These are phyloP conservation scores for Xylaria cubensis DNA, from an alignment of 495 filamentous ascomycete species.

Conservation along the genomic window DNA sequence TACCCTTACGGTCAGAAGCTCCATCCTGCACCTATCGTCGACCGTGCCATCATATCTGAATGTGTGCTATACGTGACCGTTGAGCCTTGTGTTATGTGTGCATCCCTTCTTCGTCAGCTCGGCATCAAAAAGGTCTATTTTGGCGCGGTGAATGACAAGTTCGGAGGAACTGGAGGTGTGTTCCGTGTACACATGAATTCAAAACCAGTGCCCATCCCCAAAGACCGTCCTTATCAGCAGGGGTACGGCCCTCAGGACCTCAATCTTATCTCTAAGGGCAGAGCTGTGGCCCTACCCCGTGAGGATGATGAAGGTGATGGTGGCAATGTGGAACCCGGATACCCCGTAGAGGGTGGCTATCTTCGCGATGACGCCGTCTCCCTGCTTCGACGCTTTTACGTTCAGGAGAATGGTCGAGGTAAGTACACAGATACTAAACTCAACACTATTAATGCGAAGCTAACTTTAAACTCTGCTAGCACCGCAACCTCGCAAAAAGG, in stretches of 20 bases:
- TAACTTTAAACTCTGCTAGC: constrained; percentile 41
- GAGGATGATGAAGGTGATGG: constrained; percentile 47
- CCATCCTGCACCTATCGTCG: constrained; percentile 50
- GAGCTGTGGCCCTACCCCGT: constrained; percentile 27
- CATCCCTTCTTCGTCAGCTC: constrained; percentile 86
- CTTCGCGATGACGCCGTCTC: constrained; percentile 89
- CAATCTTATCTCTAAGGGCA: constrained; percentile 33
- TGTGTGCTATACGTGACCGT: constrained; percentile 94
- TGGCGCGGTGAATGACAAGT: constrained; percentile 94
- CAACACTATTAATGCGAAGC: neutral
- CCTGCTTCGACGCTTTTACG: constrained; percentile 88
- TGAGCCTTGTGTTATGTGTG: constrained; percentile 98
- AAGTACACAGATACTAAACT: constrained; percentile 27
- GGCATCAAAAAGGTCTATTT: constrained; percentile 85
- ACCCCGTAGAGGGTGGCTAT: constrained; percentile 80
- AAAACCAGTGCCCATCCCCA: constrained; percentile 33
- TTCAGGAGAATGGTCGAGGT: constrained; percentile 94
- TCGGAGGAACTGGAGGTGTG: constrained; percentile 93
- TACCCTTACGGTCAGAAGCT: constrained; percentile 60
- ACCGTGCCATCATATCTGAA: constrained; percentile 64
- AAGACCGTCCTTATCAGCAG: constrained; percentile 36
- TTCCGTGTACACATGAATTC: constrained; percentile 83
- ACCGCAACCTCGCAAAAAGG: constrained; percentile 59
- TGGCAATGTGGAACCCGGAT: constrained; percentile 69
- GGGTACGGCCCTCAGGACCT: constrained; percentile 37